Percentiles rank a stretch among this genome's conserved stretches.
phyloP scores from a whole-genome alignment of 2,329 filamentous ascomycete species.

The Xylaria sp. region DNA sequence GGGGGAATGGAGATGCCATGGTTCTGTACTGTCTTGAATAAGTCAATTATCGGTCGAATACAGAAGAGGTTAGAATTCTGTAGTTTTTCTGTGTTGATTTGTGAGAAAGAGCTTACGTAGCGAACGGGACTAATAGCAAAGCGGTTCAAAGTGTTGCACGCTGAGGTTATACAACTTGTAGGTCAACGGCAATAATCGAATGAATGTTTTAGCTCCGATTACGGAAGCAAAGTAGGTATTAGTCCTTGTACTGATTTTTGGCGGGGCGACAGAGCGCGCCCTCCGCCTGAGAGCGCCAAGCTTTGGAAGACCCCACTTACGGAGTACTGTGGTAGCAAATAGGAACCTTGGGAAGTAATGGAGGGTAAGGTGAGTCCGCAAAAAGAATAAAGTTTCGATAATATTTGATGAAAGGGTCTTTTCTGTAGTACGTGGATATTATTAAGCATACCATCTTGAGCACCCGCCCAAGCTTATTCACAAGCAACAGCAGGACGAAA shows the following conservation, averaged over 20 bases:
- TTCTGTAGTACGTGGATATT: background rate
- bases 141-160: slow-evolving; percentile 7
- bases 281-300: background rate
- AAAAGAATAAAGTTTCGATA: too few species aligned
- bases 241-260: background rate
- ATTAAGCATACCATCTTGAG: background rate
- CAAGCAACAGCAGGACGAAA: background rate
- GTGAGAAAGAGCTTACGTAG: background rate
- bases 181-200: background rate
- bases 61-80: background rate
- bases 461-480: background rate
- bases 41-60: background rate
- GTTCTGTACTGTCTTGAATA: background rate
- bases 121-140: slow-evolving; percentile 3
- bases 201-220: slow-evolving; percentile 36
- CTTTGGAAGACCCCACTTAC: background rate
- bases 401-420: background rate
- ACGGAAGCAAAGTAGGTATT: slow-evolving; percentile 25
- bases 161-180: slow-evolving; percentile 3
- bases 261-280: background rate
- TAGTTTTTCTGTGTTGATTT: background rate
- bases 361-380: background rate
- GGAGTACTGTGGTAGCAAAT: background rate
- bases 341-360: background rate
- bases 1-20: slow-evolving; percentile 72